A percentile compares a stretch with the other conserved stretches of the same genome.
Conservation (phyloP, 164 flowering plant genomes). For the Nymphaea thermarum region DNA sequence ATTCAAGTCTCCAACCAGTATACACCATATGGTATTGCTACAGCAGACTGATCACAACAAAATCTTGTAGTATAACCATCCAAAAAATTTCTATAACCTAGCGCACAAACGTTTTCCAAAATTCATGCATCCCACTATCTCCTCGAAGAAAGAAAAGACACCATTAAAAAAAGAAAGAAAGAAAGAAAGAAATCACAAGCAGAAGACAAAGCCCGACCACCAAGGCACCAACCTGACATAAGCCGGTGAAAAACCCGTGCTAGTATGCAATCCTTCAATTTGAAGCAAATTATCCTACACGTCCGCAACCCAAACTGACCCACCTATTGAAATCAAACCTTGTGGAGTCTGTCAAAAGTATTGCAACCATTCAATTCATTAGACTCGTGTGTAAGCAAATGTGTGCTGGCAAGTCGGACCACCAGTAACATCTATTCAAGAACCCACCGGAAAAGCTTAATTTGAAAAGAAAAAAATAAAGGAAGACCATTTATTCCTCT, state of each 20-base stretch:
- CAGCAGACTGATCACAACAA: too few species aligned
- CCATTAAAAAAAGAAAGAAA: not conserved
- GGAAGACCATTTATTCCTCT: not conserved
- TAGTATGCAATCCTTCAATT: not conserved
- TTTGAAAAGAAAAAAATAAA: not conserved
- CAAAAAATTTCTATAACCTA: too few species aligned
- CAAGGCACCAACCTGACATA: not conserved
- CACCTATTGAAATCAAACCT: too few species aligned
- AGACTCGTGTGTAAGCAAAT: not conserved
- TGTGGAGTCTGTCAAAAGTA: not conserved
- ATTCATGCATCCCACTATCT: not conserved
- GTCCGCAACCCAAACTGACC: too few species aligned
- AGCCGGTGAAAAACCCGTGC: not conserved
- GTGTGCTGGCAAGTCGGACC: not conserved
- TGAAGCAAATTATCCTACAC: too few species aligned
- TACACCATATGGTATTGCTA: too few species aligned
- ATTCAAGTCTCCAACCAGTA: too few species aligned
- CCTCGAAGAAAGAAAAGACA: not conserved
- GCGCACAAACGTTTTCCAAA: not conserved
- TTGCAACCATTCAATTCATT: not conserved
- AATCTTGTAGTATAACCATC: too few species aligned
- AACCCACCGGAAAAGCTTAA: not conserved
- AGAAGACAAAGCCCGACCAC: not conserved
- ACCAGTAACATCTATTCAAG: not conserved
- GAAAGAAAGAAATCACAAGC: not conserved